Conservation (phyloP, 257 asterid genomes). For the Knoxia roxburghii region DNA sequence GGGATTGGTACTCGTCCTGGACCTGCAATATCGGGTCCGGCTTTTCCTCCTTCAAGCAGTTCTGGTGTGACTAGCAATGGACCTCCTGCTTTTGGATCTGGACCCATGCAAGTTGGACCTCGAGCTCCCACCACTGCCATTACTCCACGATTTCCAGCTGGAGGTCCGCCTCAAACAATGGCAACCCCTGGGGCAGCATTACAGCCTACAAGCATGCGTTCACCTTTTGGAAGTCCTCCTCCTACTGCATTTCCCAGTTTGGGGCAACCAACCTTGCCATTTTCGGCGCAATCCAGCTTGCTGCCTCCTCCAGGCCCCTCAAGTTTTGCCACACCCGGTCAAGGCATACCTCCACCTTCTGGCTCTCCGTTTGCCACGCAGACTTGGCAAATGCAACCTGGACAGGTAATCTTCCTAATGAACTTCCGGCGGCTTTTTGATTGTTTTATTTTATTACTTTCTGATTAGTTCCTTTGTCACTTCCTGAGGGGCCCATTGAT, state of each 20-base stretch:
- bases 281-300: conserved; percentile 46
- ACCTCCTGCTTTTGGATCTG: conserved; percentile 53
- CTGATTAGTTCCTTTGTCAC: neutral
- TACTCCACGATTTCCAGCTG: conserved; percentile 49
- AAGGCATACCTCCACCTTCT: conserved; percentile 48
- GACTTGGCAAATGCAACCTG: conserved; percentile 70
- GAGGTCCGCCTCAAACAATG: conserved; percentile 55
- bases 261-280: conserved; percentile 62
- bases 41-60: conserved; percentile 36
- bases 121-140: conserved; percentile 59
- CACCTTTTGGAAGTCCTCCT: conserved; percentile 73
- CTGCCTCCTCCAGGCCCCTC: conserved; percentile 69
- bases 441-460: neutral
- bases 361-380: conserved; percentile 72
- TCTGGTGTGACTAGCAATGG: conserved; percentile 60
- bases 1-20: conserved; percentile 59
- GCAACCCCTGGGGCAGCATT: conserved; percentile 40
- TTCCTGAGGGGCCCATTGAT: neutral
- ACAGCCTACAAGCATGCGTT: conserved; percentile 55
- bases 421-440: neutral
- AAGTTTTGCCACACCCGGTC: conserved; percentile 57
- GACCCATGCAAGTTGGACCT: conserved; percentile 46
- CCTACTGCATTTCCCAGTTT: conserved; percentile 49
- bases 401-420: conserved; percentile 49
- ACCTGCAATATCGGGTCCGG: conserved; percentile 41